Conservation (phyloP, 1,284 basidiomycete genomes). For the Laetiporus sulphureus region DNA sequence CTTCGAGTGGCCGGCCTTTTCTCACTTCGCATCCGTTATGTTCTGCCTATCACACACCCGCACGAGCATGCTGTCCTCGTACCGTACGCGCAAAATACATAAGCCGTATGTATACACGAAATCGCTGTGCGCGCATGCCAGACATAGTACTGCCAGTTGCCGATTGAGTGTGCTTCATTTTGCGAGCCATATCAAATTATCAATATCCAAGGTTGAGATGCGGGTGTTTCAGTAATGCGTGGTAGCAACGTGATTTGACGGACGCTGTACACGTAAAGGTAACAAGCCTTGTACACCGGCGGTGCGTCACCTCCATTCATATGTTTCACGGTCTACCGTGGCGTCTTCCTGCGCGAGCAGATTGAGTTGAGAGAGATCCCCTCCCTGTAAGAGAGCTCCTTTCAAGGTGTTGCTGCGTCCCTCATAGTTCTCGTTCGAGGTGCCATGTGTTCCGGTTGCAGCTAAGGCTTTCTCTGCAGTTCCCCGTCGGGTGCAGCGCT, state of each 20-base stretch:
- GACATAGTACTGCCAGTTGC: too few species aligned
- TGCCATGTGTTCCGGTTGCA: too few species aligned
- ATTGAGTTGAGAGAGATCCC: constrained; percentile 11
- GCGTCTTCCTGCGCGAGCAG: constrained; percentile 13
- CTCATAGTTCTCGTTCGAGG: constrained; percentile 16
- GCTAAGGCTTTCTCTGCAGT: too few species aligned
- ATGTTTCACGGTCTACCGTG: constrained; percentile 15
- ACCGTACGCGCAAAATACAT: constrained; percentile 28
- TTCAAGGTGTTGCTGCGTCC: constrained; percentile 20
- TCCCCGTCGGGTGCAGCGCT: too few species aligned
- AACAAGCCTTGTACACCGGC: too few species aligned
- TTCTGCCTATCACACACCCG: constrained; percentile 22
- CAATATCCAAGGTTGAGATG: too few species aligned
- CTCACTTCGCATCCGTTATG: constrained; percentile 24
- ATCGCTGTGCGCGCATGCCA: too few species aligned
- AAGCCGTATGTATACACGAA: constrained; percentile 34
- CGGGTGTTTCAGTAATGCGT: too few species aligned
- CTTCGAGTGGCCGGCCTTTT: constrained; percentile 13
- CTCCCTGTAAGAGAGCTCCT: constrained; percentile 21
- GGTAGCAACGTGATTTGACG: too few species aligned
- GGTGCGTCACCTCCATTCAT: constrained; percentile 15
- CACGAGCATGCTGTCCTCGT: constrained; percentile 21
- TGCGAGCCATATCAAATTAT: too few species aligned
- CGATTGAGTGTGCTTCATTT: too few species aligned
- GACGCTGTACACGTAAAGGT: too few species aligned